Evolutionary conservation across 2,329 filamentous ascomycete species (phyloP), one percentile per base, ranked within the genome.

Genomic region (Xylaria sp.): DNA sequence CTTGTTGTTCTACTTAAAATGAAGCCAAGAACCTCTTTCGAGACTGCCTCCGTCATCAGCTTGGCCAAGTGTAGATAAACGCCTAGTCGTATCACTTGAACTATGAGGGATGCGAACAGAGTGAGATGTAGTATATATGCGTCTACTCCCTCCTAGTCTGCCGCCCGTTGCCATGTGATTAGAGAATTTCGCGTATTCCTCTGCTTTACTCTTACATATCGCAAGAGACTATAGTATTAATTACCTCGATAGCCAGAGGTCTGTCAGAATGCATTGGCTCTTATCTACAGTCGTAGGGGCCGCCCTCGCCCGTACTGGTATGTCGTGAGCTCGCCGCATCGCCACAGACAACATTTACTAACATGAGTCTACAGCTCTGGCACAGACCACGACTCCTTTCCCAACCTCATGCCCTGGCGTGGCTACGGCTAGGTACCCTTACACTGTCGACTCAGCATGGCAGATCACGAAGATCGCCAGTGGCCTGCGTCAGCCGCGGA

Each of bases 391-490:
- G 3, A 50, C 68, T 34, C 74, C 75, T 4, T 77, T 77, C 70
- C 75, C 75, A 28, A 70, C 70, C 34, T 69, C 62, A 55, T 78
- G 76, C 68, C 51, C 73, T 2, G 74, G 75, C 20, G 71, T 78
- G 4, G 59, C 66, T 28, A 72, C 73, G 15, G 66, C 75, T 2
- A 69, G 58, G 57, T 77, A 73, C 64, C 58, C 73, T 9, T 76
- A 70, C 58, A 78, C 75, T 2, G 15, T 76, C 23, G 75, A 76
- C 58, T 59, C 70, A 20, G 76, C 65, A 46, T 78, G 76, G 76
- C 51, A 75, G 61, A 72, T 72, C 52, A 77, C 74, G 20, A 78
- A 78, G 63, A 73, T 78, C 28, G 75, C 74, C 32, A 74, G 72
- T 23, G 72, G 74, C n/a, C 69, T 78, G n/a, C 71, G 70, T n/a